These are phyloP conservation scores for Teratosphaeria epicoccoides DNA, from an alignment of 2,329 filamentous ascomycete genomes.

Conservation along the genomic window DNA sequence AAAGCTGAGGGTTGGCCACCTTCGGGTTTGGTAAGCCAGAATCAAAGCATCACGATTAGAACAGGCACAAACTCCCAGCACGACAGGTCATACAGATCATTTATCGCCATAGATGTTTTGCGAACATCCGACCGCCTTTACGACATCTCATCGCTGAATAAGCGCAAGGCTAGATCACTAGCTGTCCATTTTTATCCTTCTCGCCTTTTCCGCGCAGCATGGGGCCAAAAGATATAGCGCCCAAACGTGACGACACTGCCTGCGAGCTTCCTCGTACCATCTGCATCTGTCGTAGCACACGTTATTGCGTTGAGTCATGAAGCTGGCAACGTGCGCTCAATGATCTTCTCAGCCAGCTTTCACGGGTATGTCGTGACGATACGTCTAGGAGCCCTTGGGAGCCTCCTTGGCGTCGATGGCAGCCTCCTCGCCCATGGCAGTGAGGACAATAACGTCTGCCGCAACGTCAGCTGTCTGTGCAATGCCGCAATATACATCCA, in stretches of 20 bases:
- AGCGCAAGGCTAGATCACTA: neutral
- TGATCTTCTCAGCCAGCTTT: neutral
- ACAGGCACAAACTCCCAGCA: neutral
- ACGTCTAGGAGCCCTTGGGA: constrained; percentile 36
- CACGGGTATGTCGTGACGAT: neutral
- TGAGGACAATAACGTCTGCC: constrained; percentile 64
- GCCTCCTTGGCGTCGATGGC: constrained; percentile 93
- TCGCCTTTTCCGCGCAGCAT: neutral
- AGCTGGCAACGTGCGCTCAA: neutral
- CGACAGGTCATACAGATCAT: neutral
- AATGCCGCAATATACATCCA: neutral
- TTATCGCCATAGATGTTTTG: neutral
- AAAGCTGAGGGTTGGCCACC: no score
- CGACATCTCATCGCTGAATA: neutral
- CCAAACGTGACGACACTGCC: neutral
- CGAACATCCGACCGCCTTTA: neutral
- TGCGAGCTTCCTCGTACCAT: neutral
- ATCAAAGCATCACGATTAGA: neutral
- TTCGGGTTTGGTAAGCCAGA: constrained; percentile 7
- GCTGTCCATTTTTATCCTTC: neutral
- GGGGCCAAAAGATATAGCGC: neutral
- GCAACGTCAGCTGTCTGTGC: constrained; percentile 42
- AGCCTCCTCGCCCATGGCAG: constrained; percentile 90
- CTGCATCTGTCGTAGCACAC: neutral
- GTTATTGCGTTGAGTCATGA: constrained; percentile 6